These are phyloP conservation scores for Saccharomycodes ludwigii DNA, from an alignment of 805 yeast species.

Conservation along the genomic window DNA sequence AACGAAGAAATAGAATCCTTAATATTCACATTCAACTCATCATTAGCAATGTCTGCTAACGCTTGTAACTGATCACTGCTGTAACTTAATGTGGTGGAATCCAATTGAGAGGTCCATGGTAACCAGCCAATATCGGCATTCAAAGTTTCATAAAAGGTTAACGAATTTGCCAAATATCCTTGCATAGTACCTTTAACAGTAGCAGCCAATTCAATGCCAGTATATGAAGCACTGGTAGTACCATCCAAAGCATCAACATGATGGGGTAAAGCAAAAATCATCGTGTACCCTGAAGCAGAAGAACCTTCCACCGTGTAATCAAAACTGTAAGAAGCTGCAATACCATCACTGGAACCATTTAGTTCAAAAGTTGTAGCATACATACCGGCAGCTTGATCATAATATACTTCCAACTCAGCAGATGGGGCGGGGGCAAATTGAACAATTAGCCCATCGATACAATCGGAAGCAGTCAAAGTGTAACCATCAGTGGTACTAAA, in stretches of 20 bases:
- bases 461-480: slow-evolving; percentile 25
- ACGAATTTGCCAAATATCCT: slow-evolving; percentile 29
- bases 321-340: slow-evolving; percentile 35
- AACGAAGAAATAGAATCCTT: slow-evolving; percentile 25
- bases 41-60: slow-evolving; percentile 33
- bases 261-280: slow-evolving; percentile 44
- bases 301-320: slow-evolving; percentile 37
- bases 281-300: slow-evolving; percentile 33
- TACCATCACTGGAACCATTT: slow-evolving; percentile 34
- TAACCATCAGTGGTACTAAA: slow-evolving; percentile 17
- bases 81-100: slow-evolving; percentile 24
- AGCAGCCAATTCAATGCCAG: slow-evolving; percentile 33
- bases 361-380: slow-evolving; percentile 41
- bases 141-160: slow-evolving; percentile 29
- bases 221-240: slow-evolving; percentile 19
- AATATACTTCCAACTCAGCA: slow-evolving; percentile 27
- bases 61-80: slow-evolving; percentile 31
- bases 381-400: slow-evolving; percentile 60
- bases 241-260: slow-evolving; percentile 29
- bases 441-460: slow-evolving; percentile 28
- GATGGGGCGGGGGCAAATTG: slow-evolving; percentile 41
- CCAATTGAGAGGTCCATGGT: slow-evolving; percentile 29
- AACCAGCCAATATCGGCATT: slow-evolving; percentile 29
- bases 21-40: slow-evolving; percentile 36
- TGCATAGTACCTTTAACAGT: slow-evolving; percentile 40